These are phyloP conservation scores for Leptographium wingfieldii DNA, from an alignment of 2,329 filamentous ascomycete genomes.

Conservation along the genomic window DNA sequence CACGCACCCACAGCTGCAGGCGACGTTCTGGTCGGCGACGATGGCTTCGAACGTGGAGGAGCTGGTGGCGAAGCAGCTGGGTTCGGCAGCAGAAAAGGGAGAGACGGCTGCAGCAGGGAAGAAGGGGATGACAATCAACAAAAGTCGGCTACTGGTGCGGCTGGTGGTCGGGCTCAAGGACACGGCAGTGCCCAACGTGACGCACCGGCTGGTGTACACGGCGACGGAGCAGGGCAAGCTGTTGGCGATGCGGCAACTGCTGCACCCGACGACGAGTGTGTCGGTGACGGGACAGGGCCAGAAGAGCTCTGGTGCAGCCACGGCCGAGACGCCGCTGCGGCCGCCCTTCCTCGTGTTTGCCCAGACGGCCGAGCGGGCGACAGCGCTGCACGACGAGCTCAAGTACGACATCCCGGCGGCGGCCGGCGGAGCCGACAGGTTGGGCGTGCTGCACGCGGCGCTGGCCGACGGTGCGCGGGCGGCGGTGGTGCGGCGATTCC, in stretches of 20 bases:
- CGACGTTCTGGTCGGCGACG: conserved; percentile 89
- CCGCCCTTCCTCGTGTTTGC: conserved; percentile 94
- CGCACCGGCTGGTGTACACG: conserved; percentile 79
- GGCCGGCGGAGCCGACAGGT: conserved; percentile 70
- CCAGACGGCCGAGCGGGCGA: conserved; percentile 84
- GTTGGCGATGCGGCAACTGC: conserved; percentile 75
- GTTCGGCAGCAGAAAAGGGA: conserved; percentile 16
- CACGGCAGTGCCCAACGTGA: conserved; percentile 82
- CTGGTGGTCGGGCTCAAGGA: conserved; percentile 95
- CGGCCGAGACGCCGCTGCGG: conserved; percentile 43
- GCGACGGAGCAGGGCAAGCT: conserved; percentile 91
- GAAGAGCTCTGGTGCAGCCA: conserved; percentile 26
- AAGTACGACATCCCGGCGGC: conserved; percentile 87
- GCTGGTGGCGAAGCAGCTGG: conserved; percentile 57
- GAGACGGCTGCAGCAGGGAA: too few species aligned
- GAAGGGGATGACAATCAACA: neutral
- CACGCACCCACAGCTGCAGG: conserved; percentile 52
- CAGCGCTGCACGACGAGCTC: conserved; percentile 77
- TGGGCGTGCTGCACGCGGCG: conserved; percentile 82
- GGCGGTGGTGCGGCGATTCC: conserved; percentile 77
- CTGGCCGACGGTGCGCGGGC: conserved; percentile 66
- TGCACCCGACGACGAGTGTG: conserved; percentile 53
- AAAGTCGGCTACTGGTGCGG: conserved; percentile 50
- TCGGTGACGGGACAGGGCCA: conserved; percentile 18
- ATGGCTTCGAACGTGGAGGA: conserved; percentile 90